Conservation (phyloP, 2,329 filamentous ascomycete genomes). For the Dendryphion nanum region DNA sequence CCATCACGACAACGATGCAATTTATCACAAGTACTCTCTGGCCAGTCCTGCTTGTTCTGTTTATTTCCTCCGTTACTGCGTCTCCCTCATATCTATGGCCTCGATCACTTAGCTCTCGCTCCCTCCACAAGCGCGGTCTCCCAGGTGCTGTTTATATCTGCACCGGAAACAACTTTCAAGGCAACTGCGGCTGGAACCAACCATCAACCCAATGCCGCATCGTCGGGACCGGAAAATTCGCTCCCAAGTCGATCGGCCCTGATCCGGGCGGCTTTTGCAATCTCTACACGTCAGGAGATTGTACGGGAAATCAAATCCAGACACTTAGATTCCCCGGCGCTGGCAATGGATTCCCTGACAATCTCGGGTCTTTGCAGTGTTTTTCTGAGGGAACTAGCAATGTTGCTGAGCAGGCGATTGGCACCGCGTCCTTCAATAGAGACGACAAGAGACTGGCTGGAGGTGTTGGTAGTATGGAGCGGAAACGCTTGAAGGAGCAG, state of each 20-base stretch:
- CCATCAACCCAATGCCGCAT: constrained; percentile 20
- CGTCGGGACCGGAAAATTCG: constrained; percentile 15
- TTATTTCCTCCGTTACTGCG: no score
- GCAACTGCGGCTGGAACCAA: constrained; percentile 27
- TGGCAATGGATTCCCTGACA: constrained; percentile 12
- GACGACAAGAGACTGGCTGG: constrained; percentile 19
- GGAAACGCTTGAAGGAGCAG: constrained; percentile 16
- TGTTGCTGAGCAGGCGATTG: constrained; percentile 2
- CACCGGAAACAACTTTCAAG: constrained; percentile 23
- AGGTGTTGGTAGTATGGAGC: constrained; percentile 22
- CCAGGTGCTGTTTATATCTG: constrained; percentile 36
- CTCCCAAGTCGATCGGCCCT: constrained; percentile 29
- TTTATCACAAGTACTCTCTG: no score
- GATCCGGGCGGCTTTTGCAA: constrained; percentile 29
- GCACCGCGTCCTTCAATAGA: background rate
- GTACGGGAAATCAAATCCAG: constrained; percentile 16
- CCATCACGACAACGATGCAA: no score
- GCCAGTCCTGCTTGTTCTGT: no score
- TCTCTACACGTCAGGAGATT: constrained; percentile 22
- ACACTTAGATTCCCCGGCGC: constrained; percentile 26
- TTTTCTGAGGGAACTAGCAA: constrained; percentile 5
- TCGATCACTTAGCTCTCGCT: no score
- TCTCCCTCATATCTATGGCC: no score
- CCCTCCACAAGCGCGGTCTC: constrained; percentile 29
- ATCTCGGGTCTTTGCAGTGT: constrained; percentile 26